Base-by-base conservation (phyloP, 1,284 basidiomycete genomes). In the Vanrija sp. region DNA sequence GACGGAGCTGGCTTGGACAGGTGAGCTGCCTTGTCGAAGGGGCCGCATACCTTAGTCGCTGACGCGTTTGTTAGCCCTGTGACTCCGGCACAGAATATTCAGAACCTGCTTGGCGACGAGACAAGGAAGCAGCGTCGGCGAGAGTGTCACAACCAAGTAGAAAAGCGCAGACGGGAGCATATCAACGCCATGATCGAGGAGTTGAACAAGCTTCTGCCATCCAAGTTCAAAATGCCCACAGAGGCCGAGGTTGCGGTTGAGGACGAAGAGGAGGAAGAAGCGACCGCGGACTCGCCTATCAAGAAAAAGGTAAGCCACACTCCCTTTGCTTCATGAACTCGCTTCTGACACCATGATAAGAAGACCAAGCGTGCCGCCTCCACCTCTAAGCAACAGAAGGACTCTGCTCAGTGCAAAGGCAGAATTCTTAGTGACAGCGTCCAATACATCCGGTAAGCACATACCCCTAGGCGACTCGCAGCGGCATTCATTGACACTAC, bases 181-280 rank as follows among this genome's bases (percentile, higher is more conserved):
- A 75, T 75, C 64, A 75, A 75, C 43, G 67, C 69, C 25, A 75
- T 73, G 62, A 75, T 75, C 45, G 72, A 75, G 48, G 71, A 73
- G 54, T 65, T 75, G 12, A 65, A 67, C 50, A 63, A 62, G 43
- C 60, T 75, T 6, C 56, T 75, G 3, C 74, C 74, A 1, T 38
- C 67, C 0, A 49, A 53, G 29, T 63, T 60, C 49, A 60, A 60
- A 45, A 57, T 62, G 39, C 70, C 71, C 45, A 55, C 58, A 19
- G 64, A 65, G 15, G 47, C 52, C n/a, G 65, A 65, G 5, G 65
- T 66, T 18, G 65, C 49, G 3, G 46, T 65, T 7, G 62, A 64
- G 10, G 69, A 72, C 15, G 71, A 72, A 0, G 69, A 72, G 2
- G 71, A 74, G n/a, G 69, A 70, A 10, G 71, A 70, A 16, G 56